Conservation (phyloP, 2,329 filamentous ascomycete species). For the Aspergillus felis region DNA sequence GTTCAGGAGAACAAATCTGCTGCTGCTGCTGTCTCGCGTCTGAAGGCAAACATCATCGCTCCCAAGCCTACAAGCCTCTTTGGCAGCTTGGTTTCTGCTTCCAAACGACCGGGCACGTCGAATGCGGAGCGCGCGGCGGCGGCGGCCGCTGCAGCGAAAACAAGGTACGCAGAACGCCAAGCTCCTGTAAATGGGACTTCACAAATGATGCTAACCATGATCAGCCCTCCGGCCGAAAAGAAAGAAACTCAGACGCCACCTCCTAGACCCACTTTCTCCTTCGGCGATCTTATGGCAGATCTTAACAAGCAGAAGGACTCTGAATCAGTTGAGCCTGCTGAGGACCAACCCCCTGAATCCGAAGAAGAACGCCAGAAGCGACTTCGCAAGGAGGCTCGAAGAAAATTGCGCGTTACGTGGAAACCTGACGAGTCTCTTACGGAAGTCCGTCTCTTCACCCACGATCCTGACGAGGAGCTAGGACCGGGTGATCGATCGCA, state of each 20-base stretch:
- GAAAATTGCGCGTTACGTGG: constrained; percentile 59
- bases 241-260: constrained; percentile 33
- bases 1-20: constrained; percentile 30
- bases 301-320: constrained; percentile 55
- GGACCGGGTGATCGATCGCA: constrained; percentile 56
- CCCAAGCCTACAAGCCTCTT: constrained; percentile 46
- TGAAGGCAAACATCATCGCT: constrained; percentile 36
- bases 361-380: constrained; percentile 57
- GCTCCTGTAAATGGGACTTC: background rate
- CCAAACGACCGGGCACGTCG: constrained; percentile 49
- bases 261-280: constrained; percentile 44
- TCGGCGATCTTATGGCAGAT: constrained; percentile 48
- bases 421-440: constrained; percentile 56
- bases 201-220: constrained; percentile 12
- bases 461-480: constrained; percentile 61
- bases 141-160: constrained; percentile 34
- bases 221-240: constrained; percentile 31
- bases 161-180: constrained; percentile 25
- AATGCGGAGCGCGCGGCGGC: constrained; percentile 47
- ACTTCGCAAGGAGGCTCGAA: constrained; percentile 57
- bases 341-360: constrained; percentile 54
- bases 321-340: constrained; percentile 48
- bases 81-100: constrained; percentile 45
- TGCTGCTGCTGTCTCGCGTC: constrained; percentile 26
- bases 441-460: constrained; percentile 56